Conservation (phyloP, 1,139 yeast genomes). For the Candida labiduridarum region DNA sequence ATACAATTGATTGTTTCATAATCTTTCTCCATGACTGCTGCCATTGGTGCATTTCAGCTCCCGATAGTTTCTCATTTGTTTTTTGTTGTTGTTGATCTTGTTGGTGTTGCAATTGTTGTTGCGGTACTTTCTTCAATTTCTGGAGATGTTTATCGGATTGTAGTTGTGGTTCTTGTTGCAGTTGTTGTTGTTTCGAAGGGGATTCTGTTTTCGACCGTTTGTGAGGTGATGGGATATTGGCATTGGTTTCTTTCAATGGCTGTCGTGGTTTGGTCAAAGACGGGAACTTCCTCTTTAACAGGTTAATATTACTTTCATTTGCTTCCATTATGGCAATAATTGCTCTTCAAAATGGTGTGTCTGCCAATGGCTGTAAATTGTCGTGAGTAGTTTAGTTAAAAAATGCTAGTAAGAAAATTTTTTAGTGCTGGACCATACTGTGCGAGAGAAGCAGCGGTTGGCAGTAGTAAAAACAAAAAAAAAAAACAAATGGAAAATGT, state of each 20-base stretch:
- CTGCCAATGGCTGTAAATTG: conserved; percentile 1
- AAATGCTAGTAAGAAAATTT: not conserved
- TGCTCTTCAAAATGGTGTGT: not conserved
- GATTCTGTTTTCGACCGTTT: conserved; percentile 7
- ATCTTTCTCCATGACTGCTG: conserved; percentile 79
- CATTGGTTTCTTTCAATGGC: conserved; percentile 47
- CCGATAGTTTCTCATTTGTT: conserved; percentile 32
- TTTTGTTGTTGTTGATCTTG: conserved; percentile 13
- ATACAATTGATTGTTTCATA: conserved; percentile 73
- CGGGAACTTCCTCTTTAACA: conserved; percentile 16
- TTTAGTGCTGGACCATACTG: not conserved
- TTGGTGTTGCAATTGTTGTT: conserved; percentile 7
- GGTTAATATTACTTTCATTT: conserved; percentile 1
- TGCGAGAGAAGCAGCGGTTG: not conserved
- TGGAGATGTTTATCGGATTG: not conserved
- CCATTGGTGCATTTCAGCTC: conserved; percentile 69
- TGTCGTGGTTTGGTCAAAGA: conserved; percentile 27
- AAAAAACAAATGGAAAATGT: not conserved
- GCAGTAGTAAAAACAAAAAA: not conserved
- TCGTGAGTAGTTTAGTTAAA: not conserved
- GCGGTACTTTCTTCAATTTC: conserved; percentile 6
- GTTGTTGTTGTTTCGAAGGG: conserved; percentile 8
- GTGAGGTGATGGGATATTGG: conserved; percentile 43
- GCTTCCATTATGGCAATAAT: not conserved
- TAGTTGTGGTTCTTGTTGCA: conserved; percentile 8